Conservation (phyloP, 116 monocot species). For the Papilionanthe hybrid region DNA sequence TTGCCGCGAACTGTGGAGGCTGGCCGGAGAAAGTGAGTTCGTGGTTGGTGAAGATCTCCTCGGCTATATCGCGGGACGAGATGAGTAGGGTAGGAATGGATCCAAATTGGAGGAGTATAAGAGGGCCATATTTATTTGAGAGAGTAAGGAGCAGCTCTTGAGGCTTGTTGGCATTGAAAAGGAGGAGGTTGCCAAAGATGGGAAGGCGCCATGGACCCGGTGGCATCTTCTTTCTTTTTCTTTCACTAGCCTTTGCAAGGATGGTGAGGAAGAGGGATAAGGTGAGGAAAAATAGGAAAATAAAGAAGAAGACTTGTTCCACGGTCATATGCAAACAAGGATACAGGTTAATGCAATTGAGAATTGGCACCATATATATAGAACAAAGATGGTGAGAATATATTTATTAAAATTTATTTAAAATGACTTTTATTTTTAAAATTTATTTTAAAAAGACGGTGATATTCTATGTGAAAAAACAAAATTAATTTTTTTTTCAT, state of each 20-base stretch:
- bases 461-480: too few species aligned
- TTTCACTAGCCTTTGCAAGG: neutral
- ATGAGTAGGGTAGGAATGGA: neutral
- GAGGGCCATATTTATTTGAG: slow-evolving; percentile 3
- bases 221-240: neutral
- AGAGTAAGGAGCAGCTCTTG: neutral
- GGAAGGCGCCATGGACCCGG: slow-evolving; percentile 2
- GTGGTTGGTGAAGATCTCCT: neutral
- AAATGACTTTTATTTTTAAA: too few species aligned
- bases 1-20: neutral
- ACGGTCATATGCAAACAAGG: too few species aligned
- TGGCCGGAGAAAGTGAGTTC: neutral
- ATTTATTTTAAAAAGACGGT: too few species aligned
- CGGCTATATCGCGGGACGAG: neutral
- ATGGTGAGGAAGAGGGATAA: neutral
- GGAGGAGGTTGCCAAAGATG: slow-evolving; percentile 12
- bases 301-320: neutral
- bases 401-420: too few species aligned
- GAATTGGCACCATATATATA: too few species aligned
- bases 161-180: slow-evolving; percentile 4
- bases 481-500: too few species aligned
- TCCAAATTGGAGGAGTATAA: slow-evolving; percentile 13
- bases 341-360: too few species aligned
- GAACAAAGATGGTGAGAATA: too few species aligned
- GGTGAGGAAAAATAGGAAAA: neutral